Evolutionary conservation across 352 stramenopile genomes (phyloP), one percentile per base, ranked within the genome.

Genomic region (Globisporangium sylvaticum): DNA sequence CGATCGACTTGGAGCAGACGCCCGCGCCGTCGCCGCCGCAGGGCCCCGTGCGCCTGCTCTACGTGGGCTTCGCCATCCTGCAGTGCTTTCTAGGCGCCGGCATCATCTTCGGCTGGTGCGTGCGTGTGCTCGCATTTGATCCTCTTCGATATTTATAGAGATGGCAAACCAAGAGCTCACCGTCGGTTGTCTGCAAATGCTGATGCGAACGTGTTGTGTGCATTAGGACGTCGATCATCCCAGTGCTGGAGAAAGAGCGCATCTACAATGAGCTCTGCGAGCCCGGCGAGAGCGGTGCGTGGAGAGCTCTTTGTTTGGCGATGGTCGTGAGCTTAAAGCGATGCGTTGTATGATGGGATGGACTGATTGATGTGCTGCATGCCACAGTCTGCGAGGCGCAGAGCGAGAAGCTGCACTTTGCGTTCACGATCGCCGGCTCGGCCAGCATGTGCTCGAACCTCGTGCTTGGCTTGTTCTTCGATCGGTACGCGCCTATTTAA

Each of bases 381-480:
- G 8, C 6, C 9, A 4, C 44, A 89, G 81, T 87, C 54, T 89
- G 81, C 46, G 66, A 71, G 27, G 71, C 71, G 31, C 81, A 89
- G 64, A 89, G 76, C 48, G 76, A 87, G 58, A 72, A 72, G 34
- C 71, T 89, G 8, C 81, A 89, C 56, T 87, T 82, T 37, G 78
- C 78, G 8, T 89, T 87, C 66, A 88, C 79, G 25, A 84, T 89
- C 69, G 76, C 76, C 24, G 78, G 78, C 3, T 87, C 79, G 22
- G 77, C 72, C 61, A 89, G 79, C 62, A 88, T 89, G 79, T 78
- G 67, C 67, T 86, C 81, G 32, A 89, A 89, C 68, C 72, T 89
- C 32, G 60, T 82, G 27, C 76, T 88, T n/a, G 81, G 81, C 0
- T 68, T 89, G 42, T 72, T 88, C 46, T 87, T 89, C 54, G 81